phyloP scores from a whole-genome alignment of 371 early-diverging fungal species.

The Mortierella sp. region DNA sequence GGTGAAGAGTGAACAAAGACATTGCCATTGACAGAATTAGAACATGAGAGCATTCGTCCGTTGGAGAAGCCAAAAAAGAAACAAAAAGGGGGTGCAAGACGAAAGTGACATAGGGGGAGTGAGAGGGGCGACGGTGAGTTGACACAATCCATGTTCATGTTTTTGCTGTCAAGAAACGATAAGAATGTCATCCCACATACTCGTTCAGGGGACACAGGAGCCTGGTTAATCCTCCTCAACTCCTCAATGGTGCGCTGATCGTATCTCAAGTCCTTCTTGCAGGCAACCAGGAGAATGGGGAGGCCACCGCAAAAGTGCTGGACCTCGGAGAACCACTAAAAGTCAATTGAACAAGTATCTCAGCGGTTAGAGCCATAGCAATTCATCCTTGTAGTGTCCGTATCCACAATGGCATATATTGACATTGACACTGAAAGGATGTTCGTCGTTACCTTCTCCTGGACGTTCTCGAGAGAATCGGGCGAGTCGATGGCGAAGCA shows the following conservation, averaged over 20 bases:
- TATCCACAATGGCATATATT: neutral
- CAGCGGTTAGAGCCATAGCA: neutral
- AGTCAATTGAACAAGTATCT: slow-evolving; percentile 12
- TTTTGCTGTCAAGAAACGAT: neutral
- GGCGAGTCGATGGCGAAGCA: slow-evolving; percentile 95
- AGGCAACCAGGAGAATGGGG: slow-evolving; percentile 91
- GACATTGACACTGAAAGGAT: neutral
- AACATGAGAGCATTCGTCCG: neutral
- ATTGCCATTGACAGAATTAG: neutral
- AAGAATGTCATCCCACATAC: slow-evolving; percentile 60
- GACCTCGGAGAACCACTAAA: slow-evolving; percentile 94
- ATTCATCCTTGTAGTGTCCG: neutral
- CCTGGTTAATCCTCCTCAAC: slow-evolving; percentile 80
- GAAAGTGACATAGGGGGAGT: neutral
- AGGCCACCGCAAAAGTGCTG: slow-evolving; percentile 90
- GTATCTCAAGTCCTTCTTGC: slow-evolving; percentile 93
- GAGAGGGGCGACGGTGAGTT: neutral
- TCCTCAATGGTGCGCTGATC: slow-evolving; percentile 85
- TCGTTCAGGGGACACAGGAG: slow-evolving; percentile 86
- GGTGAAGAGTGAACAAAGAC: neutral
- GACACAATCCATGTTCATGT: no score
- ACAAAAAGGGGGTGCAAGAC: neutral
- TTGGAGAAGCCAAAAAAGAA: neutral
- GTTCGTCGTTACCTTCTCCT: slow-evolving; percentile 73
- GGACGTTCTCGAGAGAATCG: slow-evolving; percentile 95